These are phyloP conservation scores for Phytopythium cucurbitacearum DNA, from an alignment of 352 stramenopile genomes.

Conservation along the genomic window DNA sequence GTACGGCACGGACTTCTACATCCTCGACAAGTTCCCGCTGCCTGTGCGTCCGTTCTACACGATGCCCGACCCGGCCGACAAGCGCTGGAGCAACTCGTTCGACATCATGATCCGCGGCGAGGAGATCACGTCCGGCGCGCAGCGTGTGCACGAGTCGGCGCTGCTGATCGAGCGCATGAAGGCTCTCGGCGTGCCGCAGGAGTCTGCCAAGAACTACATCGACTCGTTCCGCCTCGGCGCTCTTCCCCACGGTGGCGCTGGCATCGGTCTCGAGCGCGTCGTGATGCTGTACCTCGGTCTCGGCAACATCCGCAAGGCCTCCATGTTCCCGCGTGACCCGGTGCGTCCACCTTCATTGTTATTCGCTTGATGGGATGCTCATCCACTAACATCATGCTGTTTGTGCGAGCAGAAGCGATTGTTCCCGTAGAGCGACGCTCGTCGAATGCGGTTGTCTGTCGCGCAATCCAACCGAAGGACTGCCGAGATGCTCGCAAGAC, in stretches of 20 bases:
- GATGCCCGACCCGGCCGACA: slow-evolving; percentile 97
- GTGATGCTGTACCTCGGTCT: slow-evolving; percentile 99
- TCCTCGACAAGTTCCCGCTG: slow-evolving; percentile 99
- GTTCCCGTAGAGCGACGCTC: slow-evolving; percentile 40
- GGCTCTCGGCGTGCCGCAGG: slow-evolving; percentile 77
- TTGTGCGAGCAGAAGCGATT: slow-evolving; percentile 38
- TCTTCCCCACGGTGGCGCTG: slow-evolving; percentile 96
- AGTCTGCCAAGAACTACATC: slow-evolving; percentile 95
- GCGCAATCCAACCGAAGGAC: no score
- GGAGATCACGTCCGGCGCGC: slow-evolving; percentile 99
- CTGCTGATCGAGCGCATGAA: slow-evolving; percentile 92
- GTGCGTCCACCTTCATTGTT: slow-evolving; percentile 18
- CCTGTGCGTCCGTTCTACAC: slow-evolving; percentile 99
- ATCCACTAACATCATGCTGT: no score
- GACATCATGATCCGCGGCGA: slow-evolving; percentile 99
- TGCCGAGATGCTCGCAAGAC: no score
- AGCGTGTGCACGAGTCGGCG: slow-evolving; percentile 97
- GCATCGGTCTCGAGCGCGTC: slow-evolving; percentile 98
- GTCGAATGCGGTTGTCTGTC: no score
- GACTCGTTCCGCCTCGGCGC: slow-evolving; percentile 98
- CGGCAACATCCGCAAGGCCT: slow-evolving; percentile 98
- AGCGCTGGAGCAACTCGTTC: slow-evolving; percentile 96
- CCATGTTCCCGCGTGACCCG: slow-evolving; percentile 98
- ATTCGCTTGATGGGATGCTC: slow-evolving; percentile 4
- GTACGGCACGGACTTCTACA: slow-evolving; percentile 99